Evolutionary conservation across 805 yeast genomes (phyloP).

Genomic region (Candida dajiaensis): DNA sequence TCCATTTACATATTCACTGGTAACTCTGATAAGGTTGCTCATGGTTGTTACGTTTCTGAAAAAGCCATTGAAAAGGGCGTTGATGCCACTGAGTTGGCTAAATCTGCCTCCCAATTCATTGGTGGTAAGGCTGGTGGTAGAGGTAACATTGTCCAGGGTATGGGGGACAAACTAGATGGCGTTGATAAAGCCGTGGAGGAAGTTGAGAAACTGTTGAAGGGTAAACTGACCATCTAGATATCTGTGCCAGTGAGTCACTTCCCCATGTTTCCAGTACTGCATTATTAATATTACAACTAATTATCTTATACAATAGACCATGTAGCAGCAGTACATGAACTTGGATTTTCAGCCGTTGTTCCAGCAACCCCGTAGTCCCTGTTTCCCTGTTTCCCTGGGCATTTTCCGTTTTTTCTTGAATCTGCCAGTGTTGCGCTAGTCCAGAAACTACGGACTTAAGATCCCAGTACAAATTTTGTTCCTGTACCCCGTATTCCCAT

Average conservation of each 20-base stretch:
- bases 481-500: background rate
- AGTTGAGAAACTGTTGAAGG: conserved; percentile 52
- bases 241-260: background rate
- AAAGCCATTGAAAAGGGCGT: conserved; percentile 64
- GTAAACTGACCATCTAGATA: conserved; percentile 39
- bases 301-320: background rate
- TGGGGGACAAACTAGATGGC: conserved; percentile 78
- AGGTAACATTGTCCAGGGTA: conserved; percentile 94
- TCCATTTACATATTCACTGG: conserved; percentile 80
- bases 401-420: background rate
- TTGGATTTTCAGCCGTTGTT: too few species aligned
- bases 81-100: conserved; percentile 70
- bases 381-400: background rate
- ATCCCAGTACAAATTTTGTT: background rate
- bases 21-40: conserved; percentile 74
- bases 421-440: background rate
- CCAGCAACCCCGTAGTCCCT: background rate
- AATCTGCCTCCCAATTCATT: conserved; percentile 59
- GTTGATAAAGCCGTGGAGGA: conserved; percentile 69
- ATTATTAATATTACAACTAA: background rate
- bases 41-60: conserved; percentile 85
- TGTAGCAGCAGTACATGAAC: too few species aligned
- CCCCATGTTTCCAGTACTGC: background rate
- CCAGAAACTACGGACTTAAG: background rate
- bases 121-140: conserved; percentile 99